Conservation (phyloP, 2,329 filamentous ascomycete genomes). For the Clathrospora elynae region DNA sequence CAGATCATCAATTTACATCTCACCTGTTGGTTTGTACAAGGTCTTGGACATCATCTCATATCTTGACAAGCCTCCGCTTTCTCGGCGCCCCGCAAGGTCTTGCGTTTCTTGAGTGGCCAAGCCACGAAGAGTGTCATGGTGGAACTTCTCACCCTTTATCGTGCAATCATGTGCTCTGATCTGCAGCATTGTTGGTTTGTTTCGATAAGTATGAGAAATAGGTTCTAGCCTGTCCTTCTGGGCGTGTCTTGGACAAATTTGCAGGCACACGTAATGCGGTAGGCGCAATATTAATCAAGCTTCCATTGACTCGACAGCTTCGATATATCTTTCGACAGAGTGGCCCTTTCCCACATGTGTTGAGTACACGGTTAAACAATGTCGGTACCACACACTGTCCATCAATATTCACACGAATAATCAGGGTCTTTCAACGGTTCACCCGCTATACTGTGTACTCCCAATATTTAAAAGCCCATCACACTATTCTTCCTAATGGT, state of each 20-base stretch:
- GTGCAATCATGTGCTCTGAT: constrained; percentile 11
- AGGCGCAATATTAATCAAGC: constrained; percentile 12
- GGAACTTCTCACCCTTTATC: constrained; percentile 3
- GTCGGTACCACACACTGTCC: constrained; percentile 11
- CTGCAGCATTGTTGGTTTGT: constrained; percentile 6
- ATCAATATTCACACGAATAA: constrained; percentile 6
- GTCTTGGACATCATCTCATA: too few relatives aligned
- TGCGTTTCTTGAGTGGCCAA: too few relatives aligned
- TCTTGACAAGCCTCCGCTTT: too few relatives aligned
- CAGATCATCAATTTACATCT: too few relatives aligned
- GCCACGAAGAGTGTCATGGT: constrained; percentile 7
- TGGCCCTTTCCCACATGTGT: neutral
- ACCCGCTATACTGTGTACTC: constrained; percentile 11
- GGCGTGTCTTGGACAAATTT: constrained; percentile 15
- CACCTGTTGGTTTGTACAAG: too few relatives aligned
- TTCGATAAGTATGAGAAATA: constrained; percentile 7
- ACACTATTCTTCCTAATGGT: neutral
- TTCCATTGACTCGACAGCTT: constrained; percentile 3
- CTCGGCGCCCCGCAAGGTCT: too few relatives aligned
- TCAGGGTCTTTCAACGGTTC: constrained; percentile 6
- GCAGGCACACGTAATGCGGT: constrained; percentile 13
- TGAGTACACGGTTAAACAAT: constrained; percentile 8
- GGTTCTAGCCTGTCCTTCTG: constrained; percentile 13
- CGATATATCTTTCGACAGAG: neutral
- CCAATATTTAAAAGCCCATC: constrained; percentile 1